These are phyloP conservation scores for Pseudozyma sp. DNA, from an alignment of 1,284 basidiomycete genomes.

Conservation along the genomic window DNA sequence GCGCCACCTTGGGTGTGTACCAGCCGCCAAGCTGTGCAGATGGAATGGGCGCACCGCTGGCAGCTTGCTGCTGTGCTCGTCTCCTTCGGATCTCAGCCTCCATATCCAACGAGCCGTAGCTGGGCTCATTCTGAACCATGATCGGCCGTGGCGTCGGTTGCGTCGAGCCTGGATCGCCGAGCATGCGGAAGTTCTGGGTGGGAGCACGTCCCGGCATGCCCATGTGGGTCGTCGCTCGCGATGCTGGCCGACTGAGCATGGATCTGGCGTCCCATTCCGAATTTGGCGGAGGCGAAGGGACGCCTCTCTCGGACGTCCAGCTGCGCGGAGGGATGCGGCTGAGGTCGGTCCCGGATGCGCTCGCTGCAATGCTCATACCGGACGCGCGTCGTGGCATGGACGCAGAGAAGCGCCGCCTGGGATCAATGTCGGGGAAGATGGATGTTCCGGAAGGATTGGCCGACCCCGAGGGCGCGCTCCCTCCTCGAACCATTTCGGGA, in stretches of 20 bases:
- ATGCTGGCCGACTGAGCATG: conserved; percentile 34
- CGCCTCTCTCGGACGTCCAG: conserved; percentile 49
- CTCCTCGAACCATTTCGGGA: conserved; percentile 26
- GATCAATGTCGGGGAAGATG: conserved; percentile 21
- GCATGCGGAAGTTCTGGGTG: conserved; percentile 40
- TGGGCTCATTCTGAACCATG: conserved; percentile 35
- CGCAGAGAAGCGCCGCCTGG: conserved; percentile 24
- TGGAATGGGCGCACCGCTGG: conserved; percentile 17
- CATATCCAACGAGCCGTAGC: conserved; percentile 56
- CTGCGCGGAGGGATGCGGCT: conserved; percentile 54
- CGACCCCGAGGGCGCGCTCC: conserved; percentile 23
- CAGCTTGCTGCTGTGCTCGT: conserved; percentile 38
- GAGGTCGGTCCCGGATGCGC: conserved; percentile 29
- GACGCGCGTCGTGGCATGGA: conserved; percentile 29
- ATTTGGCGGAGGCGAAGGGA: conserved; percentile 55
- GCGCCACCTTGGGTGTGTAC: conserved; percentile 48
- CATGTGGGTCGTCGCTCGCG: conserved; percentile 26
- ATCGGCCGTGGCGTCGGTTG: conserved; percentile 34
- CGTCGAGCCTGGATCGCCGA: conserved; percentile 23
- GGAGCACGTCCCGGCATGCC: conserved; percentile 21
- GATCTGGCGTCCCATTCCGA: conserved; percentile 51
- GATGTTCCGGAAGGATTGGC: conserved; percentile 3
- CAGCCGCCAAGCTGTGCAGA: conserved; percentile 45
- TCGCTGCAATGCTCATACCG: conserved; percentile 28
- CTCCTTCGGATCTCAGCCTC: conserved; percentile 55